Base-by-base conservation (phyloP, 2,329 filamentous ascomycete species). In the Xylariaceae sp. region DNA sequence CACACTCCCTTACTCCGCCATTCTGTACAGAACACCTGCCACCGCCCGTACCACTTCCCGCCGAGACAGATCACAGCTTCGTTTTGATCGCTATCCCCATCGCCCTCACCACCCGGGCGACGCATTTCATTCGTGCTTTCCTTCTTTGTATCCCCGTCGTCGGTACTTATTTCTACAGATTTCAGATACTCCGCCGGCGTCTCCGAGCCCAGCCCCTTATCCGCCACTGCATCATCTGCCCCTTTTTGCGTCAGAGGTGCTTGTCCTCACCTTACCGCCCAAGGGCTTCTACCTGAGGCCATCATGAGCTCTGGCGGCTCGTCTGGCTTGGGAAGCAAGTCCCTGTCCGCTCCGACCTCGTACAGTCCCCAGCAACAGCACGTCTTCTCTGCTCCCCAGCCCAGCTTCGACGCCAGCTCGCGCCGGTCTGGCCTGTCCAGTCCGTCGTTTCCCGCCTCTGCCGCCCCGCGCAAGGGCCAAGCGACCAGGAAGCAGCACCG, bases 401-500 rank as follows among this genome's bases (percentile, higher is more conserved):
- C 60, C 2, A 73, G 64, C 65, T 76, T 79, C 64, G 79, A 81
- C 48, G 71, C 72, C 15, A 70, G 47, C 44, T 55, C 67, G 52
- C 77, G 78, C 27, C 77, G 78, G 41, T 69, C 73, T 19, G 67
- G 68, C 39, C 68, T 70, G 53, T 65, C 64, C 42, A 68, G 57
- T 43, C 62, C 68, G 31, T 65, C 64, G 12, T 51, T 63, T 36
- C 50, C 68, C 19, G 64, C 62, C 42, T 47, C 47, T 14, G 62
- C 74, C 6, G 68, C 80, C 42, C 82, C 88, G 45, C 81, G 91
- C 61, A 95, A 89, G 69, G 83, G 78, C 46, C 92, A 97, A 72
- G 75, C 74, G 40, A 76, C 80, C 46, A 87, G 86, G 68, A 91
- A 86, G 67, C 90, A 94, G 69, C 90, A 96, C 72, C 90, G 89